Percentiles rank a stretch among this genome's conserved stretches.
Evolutionary conservation across 257 asterid genomes (phyloP).

Genomic region (Solanum chmielewskii): DNA sequence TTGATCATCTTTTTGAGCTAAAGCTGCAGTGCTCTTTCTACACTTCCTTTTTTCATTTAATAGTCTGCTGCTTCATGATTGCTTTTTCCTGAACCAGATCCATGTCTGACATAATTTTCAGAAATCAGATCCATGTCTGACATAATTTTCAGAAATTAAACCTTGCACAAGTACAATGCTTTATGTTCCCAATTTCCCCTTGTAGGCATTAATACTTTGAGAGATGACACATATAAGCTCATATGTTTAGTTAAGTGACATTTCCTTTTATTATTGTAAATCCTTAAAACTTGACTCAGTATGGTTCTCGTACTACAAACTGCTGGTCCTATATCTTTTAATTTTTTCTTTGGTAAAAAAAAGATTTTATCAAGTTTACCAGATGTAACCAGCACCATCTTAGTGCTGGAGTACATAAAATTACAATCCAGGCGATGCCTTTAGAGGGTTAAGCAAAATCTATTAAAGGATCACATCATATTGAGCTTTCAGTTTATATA

Average conservation of each 20-base stretch:
- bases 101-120: background rate
- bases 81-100: background rate
- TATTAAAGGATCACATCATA: background rate
- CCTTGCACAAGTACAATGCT: background rate
- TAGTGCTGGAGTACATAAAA: background rate
- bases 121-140: background rate
- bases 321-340: background rate
- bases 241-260: background rate
- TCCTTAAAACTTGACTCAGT: background rate
- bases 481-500: background rate
- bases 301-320: background rate
- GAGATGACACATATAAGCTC: background rate
- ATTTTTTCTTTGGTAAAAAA: background rate
- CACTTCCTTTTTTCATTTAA: background rate
- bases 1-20: background rate
- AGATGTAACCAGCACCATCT: background rate
- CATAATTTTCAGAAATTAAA: background rate
- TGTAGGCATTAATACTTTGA: background rate
- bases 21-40: background rate
- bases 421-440: background rate
- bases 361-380: background rate
- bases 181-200: background rate
- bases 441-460: background rate
- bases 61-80: background rate
- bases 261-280: background rate